A percentile compares a stretch with the other conserved stretches of the same genome.
Conservation (phyloP, 371 early-diverging fungal species). For the Mortierella sp. region DNA sequence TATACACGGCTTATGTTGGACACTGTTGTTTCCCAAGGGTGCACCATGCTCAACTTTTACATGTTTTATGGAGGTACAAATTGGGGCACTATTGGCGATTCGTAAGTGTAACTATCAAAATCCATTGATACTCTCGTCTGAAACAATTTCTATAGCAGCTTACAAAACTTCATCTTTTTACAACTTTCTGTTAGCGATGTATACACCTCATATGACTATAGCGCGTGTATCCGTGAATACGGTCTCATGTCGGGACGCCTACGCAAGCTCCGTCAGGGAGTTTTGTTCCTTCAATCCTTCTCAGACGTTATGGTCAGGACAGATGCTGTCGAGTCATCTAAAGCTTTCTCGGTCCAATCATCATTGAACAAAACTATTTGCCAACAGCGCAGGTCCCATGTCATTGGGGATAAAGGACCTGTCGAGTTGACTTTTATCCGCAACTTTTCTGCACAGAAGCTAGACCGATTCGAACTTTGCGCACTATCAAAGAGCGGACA, state of each 20-base stretch:
- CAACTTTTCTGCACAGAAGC: conserved; percentile 71
- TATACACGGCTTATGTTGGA: conserved; percentile 78
- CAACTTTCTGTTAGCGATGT: conserved; percentile 66
- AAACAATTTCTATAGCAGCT: neutral
- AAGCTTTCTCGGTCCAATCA: conserved; percentile 53
- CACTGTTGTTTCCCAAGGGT: conserved; percentile 76
- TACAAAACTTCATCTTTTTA: neutral
- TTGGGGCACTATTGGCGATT: conserved; percentile 85
- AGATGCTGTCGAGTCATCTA: conserved; percentile 54
- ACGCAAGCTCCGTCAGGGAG: conserved; percentile 72
- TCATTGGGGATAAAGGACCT: conserved; percentile 19
- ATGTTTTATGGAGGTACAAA: conserved; percentile 91
- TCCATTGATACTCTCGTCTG: neutral
- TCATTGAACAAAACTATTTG: conserved; percentile 64
- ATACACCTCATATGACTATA: conserved; percentile 85
- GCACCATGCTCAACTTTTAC: conserved; percentile 76
- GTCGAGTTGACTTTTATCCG: conserved; percentile 77
- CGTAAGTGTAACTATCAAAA: conserved; percentile 60
- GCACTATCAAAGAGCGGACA: conserved; percentile 9
- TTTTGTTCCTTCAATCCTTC: conserved; percentile 76
- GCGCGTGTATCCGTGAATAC: conserved; percentile 83
- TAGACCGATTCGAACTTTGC: conserved; percentile 62
- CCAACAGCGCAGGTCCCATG: conserved; percentile 59
- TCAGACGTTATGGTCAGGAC: conserved; percentile 70
- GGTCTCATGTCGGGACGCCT: conserved; percentile 78